phyloP scores from a whole-genome alignment of 2,329 filamentous ascomycete genomes.

The Juglanconis sp. region DNA sequence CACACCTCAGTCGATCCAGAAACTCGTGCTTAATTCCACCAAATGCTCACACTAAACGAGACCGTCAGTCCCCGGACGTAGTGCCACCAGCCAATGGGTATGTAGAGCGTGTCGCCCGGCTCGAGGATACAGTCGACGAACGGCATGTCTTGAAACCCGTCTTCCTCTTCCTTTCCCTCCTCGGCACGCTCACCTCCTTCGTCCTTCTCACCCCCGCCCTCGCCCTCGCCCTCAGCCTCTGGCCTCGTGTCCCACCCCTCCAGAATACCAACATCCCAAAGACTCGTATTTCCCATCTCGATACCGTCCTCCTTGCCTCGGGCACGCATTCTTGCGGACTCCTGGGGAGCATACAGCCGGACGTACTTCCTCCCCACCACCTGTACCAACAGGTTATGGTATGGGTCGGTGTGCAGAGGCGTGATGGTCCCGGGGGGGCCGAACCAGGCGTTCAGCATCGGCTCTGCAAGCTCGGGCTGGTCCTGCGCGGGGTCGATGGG shows the following conservation, averaged over 20 bases:
- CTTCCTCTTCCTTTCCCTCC: conserved; percentile 27
- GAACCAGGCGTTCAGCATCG: conserved; percentile 87
- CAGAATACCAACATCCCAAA: conserved; percentile 69
- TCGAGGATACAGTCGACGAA: conserved; percentile 76
- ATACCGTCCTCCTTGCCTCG: conserved; percentile 65
- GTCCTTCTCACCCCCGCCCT: conserved; percentile 13
- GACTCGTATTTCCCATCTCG: conserved; percentile 89
- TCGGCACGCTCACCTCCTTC: conserved; percentile 13
- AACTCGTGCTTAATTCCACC: conserved; percentile 68
- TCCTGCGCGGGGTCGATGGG: conserved; percentile 33
- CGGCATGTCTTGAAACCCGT: conserved; percentile 54
- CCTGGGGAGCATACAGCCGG: conserved; percentile 73
- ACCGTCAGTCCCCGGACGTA: conserved; percentile 82
- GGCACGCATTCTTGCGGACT: conserved; percentile 58
- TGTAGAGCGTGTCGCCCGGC: conserved; percentile 81
- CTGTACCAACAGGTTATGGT: conserved; percentile 89
- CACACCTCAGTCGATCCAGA: not conserved
- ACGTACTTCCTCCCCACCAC: conserved; percentile 90
- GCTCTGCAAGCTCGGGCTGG: conserved; percentile 44
- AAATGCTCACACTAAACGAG: conserved; percentile 95
- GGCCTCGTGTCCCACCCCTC: conserved; percentile 53
- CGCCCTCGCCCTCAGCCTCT: conserved; percentile 16
- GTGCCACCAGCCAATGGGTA: conserved; percentile 97
- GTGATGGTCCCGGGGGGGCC: conserved; percentile 86
- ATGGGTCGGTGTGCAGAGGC: conserved; percentile 88